Base-by-base conservation (phyloP, 2,329 filamentous ascomycete species). In the Monilinia aucupariae region DNA sequence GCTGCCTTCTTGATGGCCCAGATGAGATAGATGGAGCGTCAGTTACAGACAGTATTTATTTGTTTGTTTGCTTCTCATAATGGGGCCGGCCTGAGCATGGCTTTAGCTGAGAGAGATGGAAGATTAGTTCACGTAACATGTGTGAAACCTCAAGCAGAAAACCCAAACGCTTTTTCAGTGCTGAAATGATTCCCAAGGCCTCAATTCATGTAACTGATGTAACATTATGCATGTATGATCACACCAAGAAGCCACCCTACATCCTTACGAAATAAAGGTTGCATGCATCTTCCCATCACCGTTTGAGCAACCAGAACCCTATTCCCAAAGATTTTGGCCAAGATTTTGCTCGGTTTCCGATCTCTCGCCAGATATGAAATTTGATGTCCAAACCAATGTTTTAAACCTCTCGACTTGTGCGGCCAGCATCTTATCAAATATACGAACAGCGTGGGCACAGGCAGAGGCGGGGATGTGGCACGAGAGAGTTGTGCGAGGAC, bases 401-500 rank as follows among this genome's bases (percentile, higher is more conserved):
- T 5, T 34, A 13, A 17, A 27, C 17, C 9, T 34, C 17, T n/a
- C 34, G 2, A 34, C 30, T 32, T 13, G 2, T n/a, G 20, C n/a
- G n/a, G n/a, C n/a, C 30, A 4, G 34, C 34, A 3, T 37, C 34
- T 37, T 12, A 12, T 13, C 34, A 37, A 37, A 37, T 13, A n/a
- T 43, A 7, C 41, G 41, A 70, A 91, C 87, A 3, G 89, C 87
- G 2, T 76, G 90, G 73, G 82, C 83, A 17, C 92, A 92, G 76
- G 89, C 88, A 1, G 85, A 90, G 70, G 81, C 84, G 0, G 89
- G 85, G 1, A 87, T n/a, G n/a, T 89, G 67, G 87, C 91, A 15
- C 69, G 91, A 51, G 86, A 88, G 66, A 86, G 89, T 72, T 89
- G 87, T 71, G 86, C 88, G 4, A 82, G 87, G 69, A 85, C 81